Evolutionary conservation across 2,329 filamentous ascomycete genomes (phyloP).

Genomic region (Xylaria sp.): DNA sequence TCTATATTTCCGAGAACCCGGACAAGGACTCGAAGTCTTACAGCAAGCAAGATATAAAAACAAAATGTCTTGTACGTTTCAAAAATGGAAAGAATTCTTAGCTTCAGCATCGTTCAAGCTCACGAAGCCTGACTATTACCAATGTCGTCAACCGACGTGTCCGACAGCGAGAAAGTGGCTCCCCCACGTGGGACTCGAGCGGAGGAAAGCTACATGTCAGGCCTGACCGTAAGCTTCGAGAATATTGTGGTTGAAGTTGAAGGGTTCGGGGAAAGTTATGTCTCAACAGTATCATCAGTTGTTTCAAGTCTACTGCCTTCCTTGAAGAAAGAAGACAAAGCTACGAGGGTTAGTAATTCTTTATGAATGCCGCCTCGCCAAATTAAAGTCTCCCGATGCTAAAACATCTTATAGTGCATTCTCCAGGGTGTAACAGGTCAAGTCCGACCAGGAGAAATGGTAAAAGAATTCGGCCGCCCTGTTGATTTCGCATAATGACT

Average conservation of each 20-base stretch:
- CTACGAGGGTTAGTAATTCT: background rate
- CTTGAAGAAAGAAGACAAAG: background rate
- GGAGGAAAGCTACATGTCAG: background rate
- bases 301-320: background rate
- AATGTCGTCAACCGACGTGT: constrained; percentile 14
- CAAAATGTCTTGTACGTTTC: background rate
- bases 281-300: constrained; percentile 15
- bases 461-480: background rate
- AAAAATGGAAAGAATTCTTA: background rate
- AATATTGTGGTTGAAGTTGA: constrained; percentile 16
- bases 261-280: constrained; percentile 14
- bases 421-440: constrained; percentile 41
- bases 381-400: background rate
- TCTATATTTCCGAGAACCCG: background rate
- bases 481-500: background rate
- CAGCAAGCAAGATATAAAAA: background rate
- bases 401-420: constrained; percentile 11
- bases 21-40: background rate
- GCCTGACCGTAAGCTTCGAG: constrained; percentile 19
- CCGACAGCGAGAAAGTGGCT: constrained; percentile 3
- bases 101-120: background rate
- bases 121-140: background rate
- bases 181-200: background rate
- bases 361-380: background rate
- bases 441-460: constrained; percentile 57